Evolutionary conservation across 768 basidiomycete species (phyloP), one percentile per base, ranked within the genome.

Genomic region (Lepiota venenata): DNA sequence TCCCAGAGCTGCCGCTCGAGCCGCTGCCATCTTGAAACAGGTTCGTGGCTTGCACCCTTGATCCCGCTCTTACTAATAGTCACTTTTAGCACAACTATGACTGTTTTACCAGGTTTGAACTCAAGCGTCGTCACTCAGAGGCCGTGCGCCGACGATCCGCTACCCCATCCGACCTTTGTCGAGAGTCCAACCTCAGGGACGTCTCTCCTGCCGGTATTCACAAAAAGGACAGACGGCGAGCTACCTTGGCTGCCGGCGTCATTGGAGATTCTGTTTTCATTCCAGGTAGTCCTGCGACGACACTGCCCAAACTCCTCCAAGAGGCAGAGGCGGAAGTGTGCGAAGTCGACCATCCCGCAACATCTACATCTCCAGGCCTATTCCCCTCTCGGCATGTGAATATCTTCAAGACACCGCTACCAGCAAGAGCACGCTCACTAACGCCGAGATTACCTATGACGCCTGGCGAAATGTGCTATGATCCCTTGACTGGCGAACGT

Each of bases 1-100:
- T 67, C 90, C 94, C 2, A 77, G 79, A 55, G 91, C 91, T 15
- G 94, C 94, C 43, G 94, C 93, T 2, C 74, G 91, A 45, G 94
- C 93, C n/a, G 93, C 91, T 32, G 94, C 94, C 0, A 94, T 97
- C 55, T 74, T 97, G 61, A 93, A 89, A 69, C 80, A 91, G 87
- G 25, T 25, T 5, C 5, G 25, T 25, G 25, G 25, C 2, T 25
- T 25, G 5, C 5, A 25, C 5, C 2, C 5, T 2, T 2, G 25
- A 25, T 2, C 25, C 25, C 5, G 25, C 25, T 25, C 25, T 5
- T 5, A 25, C 25, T 25, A 25, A 25, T 25, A 25, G 5, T 25
- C 25, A n/a, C 25, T 5, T 25, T 25, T 5, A 25, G 25, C 87
- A 95, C 61, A 87, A 94, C 68, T 89, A 91, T 60, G 93, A 95